Base-by-base conservation (phyloP, 345 rosid genomes). In the Erysimum cheiranthoides region DNA sequence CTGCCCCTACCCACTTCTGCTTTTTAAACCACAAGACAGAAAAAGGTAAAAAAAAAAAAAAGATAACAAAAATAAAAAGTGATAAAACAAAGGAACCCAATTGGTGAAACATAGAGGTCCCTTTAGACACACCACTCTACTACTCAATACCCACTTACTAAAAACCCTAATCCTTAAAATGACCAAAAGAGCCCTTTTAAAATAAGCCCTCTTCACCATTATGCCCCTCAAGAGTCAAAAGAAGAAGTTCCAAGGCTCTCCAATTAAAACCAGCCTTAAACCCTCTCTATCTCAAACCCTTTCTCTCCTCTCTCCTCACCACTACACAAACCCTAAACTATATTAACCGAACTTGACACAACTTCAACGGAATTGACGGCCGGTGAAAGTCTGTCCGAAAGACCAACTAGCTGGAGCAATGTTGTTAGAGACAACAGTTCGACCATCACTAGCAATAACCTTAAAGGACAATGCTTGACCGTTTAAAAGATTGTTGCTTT, bases 381-480 rank as follows among this genome's bases (percentile, higher is more conserved):
- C 91, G 0, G 50, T 52, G 42, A 82, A 87, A 53, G 89, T 81
- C 39, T 87, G 91, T 31, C 91, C 84, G 0, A 84, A 85, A 3
- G 85, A 81, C 91, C 91, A 87, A 30, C 81, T 68, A 9, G 81
- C 69, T 2, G 86, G 85, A 4, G 73, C 88, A 17, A 83, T 74
- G 18, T 83, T 74, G 78, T 81, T 47, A 10, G 84, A 84, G 73
- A 81, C 80, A 0, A 80, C 54, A 2, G 77, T 79, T 35, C 73
- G 78, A 18, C 89, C 85, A 52, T 84, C 88, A 21, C 86, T 81
- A 8, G 82, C 82, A 25, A 81, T 81, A 3, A 87, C 86, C 75
- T 63, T 82, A 25, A 86, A 87, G 30, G 88, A 85, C 35, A 86
- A 79, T 72, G 82, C 82, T 65, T 87, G 89, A 42, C 88, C 87